Conservation (phyloP, 371 early-diverging fungal genomes). For the Batkoa obscura region DNA sequence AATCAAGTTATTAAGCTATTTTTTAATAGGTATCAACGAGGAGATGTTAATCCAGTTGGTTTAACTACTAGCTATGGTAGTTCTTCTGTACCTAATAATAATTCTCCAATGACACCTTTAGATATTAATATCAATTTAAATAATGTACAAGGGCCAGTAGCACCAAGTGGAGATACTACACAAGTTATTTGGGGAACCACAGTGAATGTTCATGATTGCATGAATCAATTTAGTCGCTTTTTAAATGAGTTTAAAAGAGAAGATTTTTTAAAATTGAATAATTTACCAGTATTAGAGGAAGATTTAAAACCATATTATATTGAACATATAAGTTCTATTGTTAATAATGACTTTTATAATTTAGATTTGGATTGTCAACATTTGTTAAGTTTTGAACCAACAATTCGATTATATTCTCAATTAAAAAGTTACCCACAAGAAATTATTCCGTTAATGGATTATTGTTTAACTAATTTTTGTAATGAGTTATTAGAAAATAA, state of each 20-base stretch:
- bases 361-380: conserved; percentile 86
- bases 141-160: not conserved
- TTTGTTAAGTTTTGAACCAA: conserved; percentile 39
- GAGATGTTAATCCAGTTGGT: not conserved
- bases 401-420: conserved; percentile 59
- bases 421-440: conserved; percentile 94
- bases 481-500: conserved; percentile 81
- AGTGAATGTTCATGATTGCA: conserved; percentile 83
- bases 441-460: conserved; percentile 92
- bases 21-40: conserved; percentile 3
- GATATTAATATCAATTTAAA: not conserved
- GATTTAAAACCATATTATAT: conserved; percentile 46
- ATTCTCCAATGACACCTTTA: not conserved
- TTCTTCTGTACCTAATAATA: not conserved
- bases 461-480: conserved; percentile 62
- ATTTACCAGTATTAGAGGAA: conserved; percentile 16
- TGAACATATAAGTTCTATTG: conserved; percentile 38
- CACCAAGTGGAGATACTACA: not conserved
- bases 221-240: conserved; percentile 78
- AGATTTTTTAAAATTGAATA: conserved; percentile 28
- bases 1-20: not conserved
- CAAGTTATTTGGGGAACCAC: conserved; percentile 98
- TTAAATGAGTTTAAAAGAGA: conserved; percentile 50
- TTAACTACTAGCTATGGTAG: not conserved
- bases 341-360: conserved; percentile 26